Base-by-base conservation (phyloP, 2,329 filamentous ascomycete genomes). In the Corynespora cassiicola region DNA sequence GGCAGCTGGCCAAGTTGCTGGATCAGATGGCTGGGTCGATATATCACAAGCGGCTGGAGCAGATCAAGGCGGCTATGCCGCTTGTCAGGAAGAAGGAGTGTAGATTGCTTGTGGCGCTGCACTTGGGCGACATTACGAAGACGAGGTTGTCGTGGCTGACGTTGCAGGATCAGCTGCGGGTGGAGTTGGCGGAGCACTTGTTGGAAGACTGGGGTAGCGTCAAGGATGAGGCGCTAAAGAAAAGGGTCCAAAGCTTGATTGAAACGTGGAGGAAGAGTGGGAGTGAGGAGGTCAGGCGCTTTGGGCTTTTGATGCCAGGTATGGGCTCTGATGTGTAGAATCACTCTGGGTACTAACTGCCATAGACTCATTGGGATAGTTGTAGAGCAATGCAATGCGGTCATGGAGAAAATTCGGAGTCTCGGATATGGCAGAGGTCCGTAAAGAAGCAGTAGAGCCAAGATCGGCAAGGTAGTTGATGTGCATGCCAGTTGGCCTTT, bases 261-360 rank as follows among this genome's bases (percentile, higher is more conserved):
- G 28, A 19, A 7, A 38, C 22, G 9, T 66, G 61, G 63, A 47
- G 34, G 20, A 18, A 8, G 4, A 43, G 36, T 39, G 52, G 48
- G 22, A 58, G 49, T 29, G 63, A 65, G 31, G 54, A 51, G n/a
- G 53, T 61, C 5, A 52, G 63, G 27, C 50, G 48, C 31, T 25
- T 33, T 10, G 54, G 52, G 8, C 44, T 34, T 15, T 16, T 12
- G 9, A 11, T 26, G 6, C 10, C 14, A 23, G 25, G 25, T 28
- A 28, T n/a, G n/a, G n/a, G n/a, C n/a, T n/a, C n/a, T n/a, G n/a
- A n/a, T n/a, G n/a, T n/a, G n/a, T n/a, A n/a, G n/a, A n/a, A n/a
- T n/a, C n/a, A n/a, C n/a, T n/a, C n/a, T n/a, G n/a, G n/a, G n/a
- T n/a, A n/a, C n/a, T n/a, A n/a, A n/a, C n/a, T n/a, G n/a, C n/a